Conservation (phyloP, 106 monocot genomes). For the Narthecium ossifragum region DNA sequence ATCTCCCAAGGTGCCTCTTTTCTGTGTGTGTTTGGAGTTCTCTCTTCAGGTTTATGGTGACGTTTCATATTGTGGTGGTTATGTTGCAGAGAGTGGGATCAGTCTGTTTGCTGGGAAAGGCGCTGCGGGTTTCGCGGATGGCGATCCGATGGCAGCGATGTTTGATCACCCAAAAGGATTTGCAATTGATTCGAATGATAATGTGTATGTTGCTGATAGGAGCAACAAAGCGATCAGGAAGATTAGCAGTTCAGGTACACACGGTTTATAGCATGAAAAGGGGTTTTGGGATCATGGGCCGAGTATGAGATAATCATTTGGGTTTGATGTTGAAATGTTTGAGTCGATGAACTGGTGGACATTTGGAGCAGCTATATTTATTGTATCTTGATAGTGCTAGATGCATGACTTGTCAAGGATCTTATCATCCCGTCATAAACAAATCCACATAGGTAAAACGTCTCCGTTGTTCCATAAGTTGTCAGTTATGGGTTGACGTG, state of each 20-base stretch:
- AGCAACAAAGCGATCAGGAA: slow-evolving; percentile 33
- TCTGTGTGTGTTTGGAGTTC: neutral
- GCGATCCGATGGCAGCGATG: slow-evolving; percentile 8
- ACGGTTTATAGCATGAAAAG: neutral
- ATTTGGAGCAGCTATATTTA: neutral
- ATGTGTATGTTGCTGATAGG: slow-evolving; percentile 51
- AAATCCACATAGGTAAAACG: too few relatives aligned
- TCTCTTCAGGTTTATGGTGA: neutral
- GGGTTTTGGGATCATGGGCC: slow-evolving; percentile 6
- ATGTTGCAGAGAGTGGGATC: slow-evolving; percentile 14
- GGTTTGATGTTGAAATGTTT: neutral
- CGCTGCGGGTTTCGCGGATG: slow-evolving; percentile 23
- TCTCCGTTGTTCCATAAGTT: too few relatives aligned
- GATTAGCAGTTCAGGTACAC: slow-evolving; percentile 24
- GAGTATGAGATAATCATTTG: slow-evolving; percentile 18
- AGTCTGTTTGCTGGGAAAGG: slow-evolving; percentile 19
- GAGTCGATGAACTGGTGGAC: neutral
- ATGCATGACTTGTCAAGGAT: too few relatives aligned
- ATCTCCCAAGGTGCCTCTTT: slow-evolving; percentile 3
- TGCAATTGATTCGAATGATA: slow-evolving; percentile 26
- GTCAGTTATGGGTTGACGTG: too few relatives aligned
- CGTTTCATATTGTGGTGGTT: too few relatives aligned
- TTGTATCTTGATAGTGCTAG: neutral
- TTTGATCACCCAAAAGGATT: slow-evolving; percentile 29
- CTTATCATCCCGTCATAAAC: too few relatives aligned